Evolutionary conservation across 805 yeast genomes (phyloP), one percentile per base, ranked within the genome.

Genomic region (Candida vartiovaarae): DNA sequence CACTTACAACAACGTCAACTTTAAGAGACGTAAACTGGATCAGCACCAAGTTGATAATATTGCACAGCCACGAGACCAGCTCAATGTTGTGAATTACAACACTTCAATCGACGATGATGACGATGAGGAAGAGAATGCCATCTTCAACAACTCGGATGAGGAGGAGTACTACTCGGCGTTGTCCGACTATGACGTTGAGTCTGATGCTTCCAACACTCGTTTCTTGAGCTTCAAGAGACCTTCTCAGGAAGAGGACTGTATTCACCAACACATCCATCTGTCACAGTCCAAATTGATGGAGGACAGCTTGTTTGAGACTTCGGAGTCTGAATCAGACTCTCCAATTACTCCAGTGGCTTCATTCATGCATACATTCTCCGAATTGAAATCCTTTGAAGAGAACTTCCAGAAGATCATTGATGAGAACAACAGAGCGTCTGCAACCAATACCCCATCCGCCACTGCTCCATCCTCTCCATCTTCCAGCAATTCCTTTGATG

Each of bases 121-220:
- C 26, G 42, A 53, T 8, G 56, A 50, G 27, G 54, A 52, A 15
- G 56, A 53, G n/a, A 8, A 50, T 20, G 44, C 44, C 32, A 40
- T 56, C 27, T 56, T 57, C 51, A 54, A 54, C 40, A 51, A 55
- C 9, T 59, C 52, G n/a, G 60, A 57, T 25, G 56, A 53, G 6
- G 51, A 53, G 31, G 61, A 55, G 15, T 53, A 56, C 41, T 50
- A 49, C 39, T 49, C 54, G 38, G 59, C 60, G 11, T 33, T 53
- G 32, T 56, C 59, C 28, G 60, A 55, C 39, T 52, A 55, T 44
- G 60, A 55, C 15, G 48, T 51, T 26, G 50, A 44, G 30, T 26
- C 25, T 29, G 30, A 25, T 34, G 32, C 10, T 32, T 41, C 45
- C 35, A 47, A 39, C 31, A 33, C 51, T 34, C 45, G 51, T 39